Evolutionary conservation across 1,139 yeast species (phyloP), one percentile per base, ranked within the genome.

Genomic region (Saccharomyces hybrid): DNA sequence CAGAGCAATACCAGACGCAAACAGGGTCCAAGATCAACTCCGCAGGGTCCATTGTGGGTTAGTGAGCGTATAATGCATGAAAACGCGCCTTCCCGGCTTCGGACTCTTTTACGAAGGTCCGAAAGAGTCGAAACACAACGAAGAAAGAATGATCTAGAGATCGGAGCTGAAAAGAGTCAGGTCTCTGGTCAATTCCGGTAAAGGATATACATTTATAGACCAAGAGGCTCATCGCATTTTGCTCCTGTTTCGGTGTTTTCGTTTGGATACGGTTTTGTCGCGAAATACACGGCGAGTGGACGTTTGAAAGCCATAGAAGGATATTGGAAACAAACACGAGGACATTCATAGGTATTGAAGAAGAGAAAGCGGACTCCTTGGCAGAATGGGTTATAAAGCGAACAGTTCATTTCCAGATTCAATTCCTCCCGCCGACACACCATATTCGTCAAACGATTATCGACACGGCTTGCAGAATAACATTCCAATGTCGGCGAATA

Each of bases 41-140:
- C n/a, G 11, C 44, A 38, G 44, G 44, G 44, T 38, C 44, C 44
- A 38, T 16, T 38, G 23, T 20, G 23, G 44, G 13, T 13, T 3
- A 16, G 6, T 1, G 44, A 16, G 44, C 8, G 25, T 38, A 38
- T 8, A 38, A 8, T 38, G 44, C 44, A 38, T 38, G 25, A 38
- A 20, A 38, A 9, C 11, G 44, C 44, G 44, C 44, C 44, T 38
- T 38, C 25, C 25, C 44, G 44, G 44, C 44, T 38, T 38, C 44
- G 44, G 44, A 38, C 44, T 38, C 44, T 38, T 38, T 38, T 38
- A 38, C 44, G 44, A 38, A 11, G 44, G 44, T 38, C 44, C 44
- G 44, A 8, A 38, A 38, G 42, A 38, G 42, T 38, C n/a, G 44
- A 9, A 38, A 38, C n/a, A 38, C 44, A 38, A 38, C 44, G 44